phyloP scores from a whole-genome alignment of 257 asterid species.

The Nicotiana obtusifolia region DNA sequence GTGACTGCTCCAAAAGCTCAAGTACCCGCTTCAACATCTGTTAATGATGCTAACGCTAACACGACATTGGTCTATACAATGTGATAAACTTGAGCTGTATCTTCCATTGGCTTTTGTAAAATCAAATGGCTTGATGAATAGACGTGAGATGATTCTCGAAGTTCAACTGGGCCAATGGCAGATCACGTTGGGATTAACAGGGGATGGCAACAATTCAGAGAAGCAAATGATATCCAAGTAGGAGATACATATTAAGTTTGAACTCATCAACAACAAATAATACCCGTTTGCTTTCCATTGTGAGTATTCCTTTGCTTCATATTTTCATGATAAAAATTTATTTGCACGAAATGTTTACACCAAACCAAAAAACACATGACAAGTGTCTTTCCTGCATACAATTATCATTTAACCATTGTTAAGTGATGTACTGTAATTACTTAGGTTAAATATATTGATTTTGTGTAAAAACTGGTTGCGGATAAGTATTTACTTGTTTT shows the following conservation, averaged over 20 bases:
- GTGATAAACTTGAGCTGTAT: not conserved
- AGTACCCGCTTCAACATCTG: not conserved
- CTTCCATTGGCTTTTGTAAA: constrained; percentile 1
- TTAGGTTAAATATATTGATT: not conserved
- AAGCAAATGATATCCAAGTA: constrained; percentile 12
- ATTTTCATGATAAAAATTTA: not conserved
- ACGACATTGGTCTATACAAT: not conserved
- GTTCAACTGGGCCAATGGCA: not conserved
- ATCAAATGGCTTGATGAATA: constrained; percentile 4
- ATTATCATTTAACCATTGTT: not conserved
- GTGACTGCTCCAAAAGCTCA: not conserved
- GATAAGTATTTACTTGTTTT: not conserved
- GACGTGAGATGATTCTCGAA: not conserved
- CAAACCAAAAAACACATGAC: not conserved
- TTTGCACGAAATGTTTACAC: not conserved
- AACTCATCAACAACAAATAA: not conserved
- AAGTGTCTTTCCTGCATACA: not conserved
- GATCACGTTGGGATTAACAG: not conserved
- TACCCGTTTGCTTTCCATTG: not conserved
- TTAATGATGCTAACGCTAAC: not conserved
- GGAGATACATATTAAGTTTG: constrained; percentile 4
- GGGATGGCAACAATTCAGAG: constrained; percentile 6
- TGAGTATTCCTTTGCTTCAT: not conserved
- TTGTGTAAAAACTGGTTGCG: not conserved
- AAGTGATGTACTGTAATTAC: not conserved